Evolutionary conservation across 2,329 filamentous ascomycete species (phyloP).

Genomic region (Lachnum nothofagi): DNA sequence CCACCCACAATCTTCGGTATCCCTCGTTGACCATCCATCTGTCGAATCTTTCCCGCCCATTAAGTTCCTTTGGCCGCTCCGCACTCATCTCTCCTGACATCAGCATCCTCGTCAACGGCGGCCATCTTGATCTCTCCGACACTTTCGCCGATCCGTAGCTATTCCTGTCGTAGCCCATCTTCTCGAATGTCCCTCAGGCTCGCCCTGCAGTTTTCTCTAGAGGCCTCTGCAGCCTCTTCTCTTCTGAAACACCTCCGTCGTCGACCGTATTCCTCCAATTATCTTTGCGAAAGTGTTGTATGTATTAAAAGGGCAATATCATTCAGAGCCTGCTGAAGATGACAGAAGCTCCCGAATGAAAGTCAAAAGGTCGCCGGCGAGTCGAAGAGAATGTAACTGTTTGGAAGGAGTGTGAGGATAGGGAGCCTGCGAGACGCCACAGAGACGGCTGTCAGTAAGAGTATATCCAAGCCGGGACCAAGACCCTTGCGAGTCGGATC

Average conservation of each 20-base stretch:
- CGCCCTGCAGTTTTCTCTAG: conserved; percentile 23
- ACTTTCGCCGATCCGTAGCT: conserved; percentile 39
- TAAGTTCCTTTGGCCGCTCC: conserved; percentile 64
- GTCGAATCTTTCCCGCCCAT: conserved; percentile 67
- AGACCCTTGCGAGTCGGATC: conserved; percentile 10
- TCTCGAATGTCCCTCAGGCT: conserved; percentile 22
- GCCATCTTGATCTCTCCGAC: conserved; percentile 74
- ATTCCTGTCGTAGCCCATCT: conserved; percentile 23
- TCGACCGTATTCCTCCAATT: conserved; percentile 12
- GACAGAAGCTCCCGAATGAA: conserved; percentile 28
- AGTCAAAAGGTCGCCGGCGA: conserved; percentile 5
- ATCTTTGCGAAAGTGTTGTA: conserved; percentile 14
- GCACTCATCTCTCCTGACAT: conserved; percentile 77
- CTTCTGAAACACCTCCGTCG: conserved; percentile 8
- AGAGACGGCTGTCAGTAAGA: conserved; percentile 15
- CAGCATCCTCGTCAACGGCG: conserved; percentile 75
- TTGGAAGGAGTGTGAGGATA: conserved; percentile 24
- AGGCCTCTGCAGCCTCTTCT: conserved; percentile 14
- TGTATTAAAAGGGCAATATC: conserved; percentile 26
- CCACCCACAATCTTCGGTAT: conserved; percentile 68
- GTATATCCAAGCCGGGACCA: conserved; percentile 12
- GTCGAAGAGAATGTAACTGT: conserved; percentile 19
- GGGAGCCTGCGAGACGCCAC: conserved; percentile 24
- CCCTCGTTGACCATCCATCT: conserved; percentile 89
- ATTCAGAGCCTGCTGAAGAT: conserved; percentile 36